A percentile compares a stretch with the other conserved stretches of the same genome.
Conservation (phyloP, 805 yeast species). For the Jamesozyma jinghongensis region DNA sequence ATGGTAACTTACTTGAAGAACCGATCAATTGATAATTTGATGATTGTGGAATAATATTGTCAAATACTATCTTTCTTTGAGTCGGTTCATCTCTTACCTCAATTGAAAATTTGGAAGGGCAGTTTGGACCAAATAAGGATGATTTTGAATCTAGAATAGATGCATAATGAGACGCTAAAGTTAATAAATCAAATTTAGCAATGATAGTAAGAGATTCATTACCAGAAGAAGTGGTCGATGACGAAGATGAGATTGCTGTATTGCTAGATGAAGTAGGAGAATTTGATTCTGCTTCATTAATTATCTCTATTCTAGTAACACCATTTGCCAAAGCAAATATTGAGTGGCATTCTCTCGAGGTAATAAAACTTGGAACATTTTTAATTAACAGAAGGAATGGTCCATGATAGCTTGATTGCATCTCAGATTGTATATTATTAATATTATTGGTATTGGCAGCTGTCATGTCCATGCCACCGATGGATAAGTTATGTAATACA, state of each 20-base stretch:
- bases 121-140: conserved; percentile 39
- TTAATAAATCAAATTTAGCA: conserved; percentile 37
- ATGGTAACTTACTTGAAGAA: conserved; percentile 1
- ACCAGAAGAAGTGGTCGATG: not conserved
- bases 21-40: conserved; percentile 5
- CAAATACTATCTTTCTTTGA: conserved; percentile 13
- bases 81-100: conserved; percentile 31
- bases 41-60: conserved; percentile 6
- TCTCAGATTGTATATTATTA: not conserved
- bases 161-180: conserved; percentile 36
- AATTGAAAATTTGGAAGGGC: conserved; percentile 30
- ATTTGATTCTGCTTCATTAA: conserved; percentile 4
- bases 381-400: conserved; percentile 32
- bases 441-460: not conserved
- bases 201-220: conserved; percentile 27
- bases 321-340: conserved; percentile 62
- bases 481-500: conserved; percentile 13
- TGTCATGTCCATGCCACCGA: conserved; percentile 6
- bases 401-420: conserved; percentile 1
- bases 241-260: not conserved
- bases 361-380: conserved; percentile 53
- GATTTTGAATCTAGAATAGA: conserved; percentile 31
- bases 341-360: conserved; percentile 53
- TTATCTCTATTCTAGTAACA: conserved; percentile 40
- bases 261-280: not conserved